A percentile compares a stretch with the other conserved stretches of the same genome.
Conservation (phyloP, 306 rosid genomes). For the Potentilla sterilis region DNA sequence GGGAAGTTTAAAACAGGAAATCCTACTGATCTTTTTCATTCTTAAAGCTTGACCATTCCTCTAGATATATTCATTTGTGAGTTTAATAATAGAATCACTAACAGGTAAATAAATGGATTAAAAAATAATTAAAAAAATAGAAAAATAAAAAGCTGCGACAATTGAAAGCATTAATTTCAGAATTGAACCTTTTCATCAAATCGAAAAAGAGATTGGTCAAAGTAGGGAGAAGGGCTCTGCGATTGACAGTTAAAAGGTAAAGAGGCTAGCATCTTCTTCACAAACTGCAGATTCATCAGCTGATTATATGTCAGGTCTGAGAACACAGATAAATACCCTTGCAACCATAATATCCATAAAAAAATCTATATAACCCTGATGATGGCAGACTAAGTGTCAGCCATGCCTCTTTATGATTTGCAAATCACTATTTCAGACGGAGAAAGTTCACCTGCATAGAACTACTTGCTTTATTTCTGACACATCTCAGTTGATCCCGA, state of each 20-base stretch:
- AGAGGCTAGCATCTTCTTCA: conserved; percentile 89
- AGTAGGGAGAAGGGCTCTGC: conserved; percentile 96
- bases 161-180: conserved; percentile 5
- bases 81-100: neutral
- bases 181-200: conserved; percentile 87
- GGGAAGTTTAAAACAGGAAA: neutral
- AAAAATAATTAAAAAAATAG: no score
- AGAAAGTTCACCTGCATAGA: conserved; percentile 62
- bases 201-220: conserved; percentile 88
- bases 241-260: conserved; percentile 89
- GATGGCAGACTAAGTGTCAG: neutral
- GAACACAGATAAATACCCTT: conserved; percentile 2
- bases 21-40: neutral
- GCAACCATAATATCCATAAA: neutral
- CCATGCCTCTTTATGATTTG: neutral
- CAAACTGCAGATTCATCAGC: conserved; percentile 61
- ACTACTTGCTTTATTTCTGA: conserved; percentile 68
- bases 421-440: neutral
- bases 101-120: neutral
- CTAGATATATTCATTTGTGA: neutral
- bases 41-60: neutral
- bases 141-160: neutral
- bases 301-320: conserved; percentile 22
- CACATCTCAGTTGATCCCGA: conserved; percentile 61
- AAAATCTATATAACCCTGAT: neutral